Base-by-base conservation (phyloP, 192 early-diverging fungal genomes). In the Gamsiella multidivaricata region DNA sequence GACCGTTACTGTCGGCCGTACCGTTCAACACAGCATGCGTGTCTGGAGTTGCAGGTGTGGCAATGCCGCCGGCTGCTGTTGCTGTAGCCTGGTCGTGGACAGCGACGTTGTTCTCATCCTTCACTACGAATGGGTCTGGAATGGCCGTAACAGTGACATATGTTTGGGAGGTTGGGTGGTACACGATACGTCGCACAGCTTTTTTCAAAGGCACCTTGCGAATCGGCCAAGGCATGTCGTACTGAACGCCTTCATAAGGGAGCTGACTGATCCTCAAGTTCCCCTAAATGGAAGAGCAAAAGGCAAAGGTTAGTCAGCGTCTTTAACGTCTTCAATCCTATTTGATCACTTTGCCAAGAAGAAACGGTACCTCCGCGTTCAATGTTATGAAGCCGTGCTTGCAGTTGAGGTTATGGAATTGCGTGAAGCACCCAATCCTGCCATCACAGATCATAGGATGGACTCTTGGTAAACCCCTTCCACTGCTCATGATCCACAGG, bases 151-250 rank as follows among this genome's bases (percentile, higher is more conserved):
- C 86, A 2, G 94, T 81, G 10, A 89, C 92, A 79, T 96, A 96
- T 26, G 91, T 94, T 53, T 93, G 87, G 54, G 93, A 92, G 39
- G 87, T 71, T 23, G 92, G 86, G 66, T 99, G 96, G 79, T 94
- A 97, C 39, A 87, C 81, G 28, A 98, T 84, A 28, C 92, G 89
- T 62, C 94, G 91, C 2, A 90, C 88, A 2, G 87, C 86, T n/a
- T 86, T 81, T 11, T 83, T 85, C 23, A 94, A 63, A 3, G 84
- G 84, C 8, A 94, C 80, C 60, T 91, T 93, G 65, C 89, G 88
- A 39, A 92, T 81, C 0, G 93, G 89, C 91, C 92, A 94, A 41
- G 88, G 85, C 61, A 87, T 71, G 61, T 96, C 91, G 61, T 91
- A 94, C 17, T 76, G 82, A 42, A 93, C 88, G 22, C 70, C 70